Evolutionary conservation across 2,329 filamentous ascomycete genomes (phyloP), one percentile per base, ranked within the genome.

Genomic region (Diaporthe sp.): DNA sequence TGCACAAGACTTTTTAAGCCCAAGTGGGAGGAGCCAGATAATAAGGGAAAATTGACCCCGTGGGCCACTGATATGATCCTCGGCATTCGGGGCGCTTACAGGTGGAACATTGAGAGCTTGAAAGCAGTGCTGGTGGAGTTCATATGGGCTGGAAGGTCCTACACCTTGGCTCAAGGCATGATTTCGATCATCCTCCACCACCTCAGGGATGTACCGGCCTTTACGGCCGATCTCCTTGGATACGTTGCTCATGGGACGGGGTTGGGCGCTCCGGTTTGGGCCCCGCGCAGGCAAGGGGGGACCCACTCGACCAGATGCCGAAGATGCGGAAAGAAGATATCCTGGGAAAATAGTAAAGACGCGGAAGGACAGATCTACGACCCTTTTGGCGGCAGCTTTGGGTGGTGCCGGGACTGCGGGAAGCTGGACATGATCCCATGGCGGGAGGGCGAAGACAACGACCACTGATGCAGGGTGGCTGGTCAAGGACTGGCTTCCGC

Each of bases 271-370:
- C n/a, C n/a, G n/a, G n/a, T n/a, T n/a, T n/a, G n/a, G n/a, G n/a
- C n/a, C n/a, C n/a, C n/a, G n/a, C n/a, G n/a, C n/a, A n/a, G n/a
- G n/a, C n/a, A n/a, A n/a, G n/a, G n/a, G n/a, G n/a, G n/a, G n/a
- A n/a, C n/a, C n/a, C n/a, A n/a, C n/a, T n/a, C n/a, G n/a, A n/a
- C n/a, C n/a, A n/a, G n/a, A n/a, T n/a, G 58, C 22, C n/a, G 0
- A 28, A n/a, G 22, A n/a, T 62, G 58, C 13, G 37, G 2, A 10
- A 39, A 2, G 1, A 1, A 28, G 1, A 2, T 44, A 10, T 17
- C 12, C 7, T 17, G 15, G n/a, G 13, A 6, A 3, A 9, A 17
- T 15, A 0, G 4, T 0, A 2, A 15, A 0, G 7, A 13, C 4
- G 6, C 0, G 10, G 2, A 3, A 3, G 51, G 51, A 28, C 51